These are phyloP conservation scores for Heterobasidion occidentale DNA, from an alignment of 1,284 basidiomycete species.

Conservation along the genomic window DNA sequence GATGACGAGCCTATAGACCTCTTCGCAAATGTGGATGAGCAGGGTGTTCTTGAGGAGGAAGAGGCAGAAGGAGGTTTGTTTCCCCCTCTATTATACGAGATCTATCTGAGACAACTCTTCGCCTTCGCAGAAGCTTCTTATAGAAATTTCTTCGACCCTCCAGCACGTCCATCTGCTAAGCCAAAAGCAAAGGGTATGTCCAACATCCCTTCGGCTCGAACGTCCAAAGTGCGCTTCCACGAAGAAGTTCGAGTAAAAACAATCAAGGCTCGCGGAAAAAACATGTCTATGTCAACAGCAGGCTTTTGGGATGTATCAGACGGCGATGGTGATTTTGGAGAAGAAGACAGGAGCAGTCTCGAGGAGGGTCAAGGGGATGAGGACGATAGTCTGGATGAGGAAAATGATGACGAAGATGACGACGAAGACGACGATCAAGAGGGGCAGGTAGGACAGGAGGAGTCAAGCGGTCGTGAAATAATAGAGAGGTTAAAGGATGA, in stretches of 20 bases:
- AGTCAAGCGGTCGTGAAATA: constrained; percentile 14
- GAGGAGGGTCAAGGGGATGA: constrained; percentile 14
- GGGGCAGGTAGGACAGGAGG: constrained; percentile 6
- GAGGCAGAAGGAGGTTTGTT: constrained; percentile 22
- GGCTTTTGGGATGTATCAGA: constrained; percentile 25
- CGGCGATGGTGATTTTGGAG: constrained; percentile 27
- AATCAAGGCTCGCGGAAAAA: constrained; percentile 62
- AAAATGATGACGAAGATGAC: constrained; percentile 22
- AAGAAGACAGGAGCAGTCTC: constrained; percentile 17
- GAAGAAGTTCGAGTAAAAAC: constrained; percentile 77
- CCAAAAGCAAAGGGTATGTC: constrained; percentile 12
- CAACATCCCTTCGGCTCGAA: constrained; percentile 17
- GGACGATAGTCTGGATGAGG: constrained; percentile 6
- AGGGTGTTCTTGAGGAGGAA: constrained; percentile 31
- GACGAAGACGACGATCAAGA: constrained; percentile 1
- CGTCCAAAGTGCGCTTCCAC: constrained; percentile 61
- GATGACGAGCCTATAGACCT: constrained; percentile 57
- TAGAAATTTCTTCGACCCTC: constrained; percentile 67
- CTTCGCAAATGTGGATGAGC: constrained; percentile 53
- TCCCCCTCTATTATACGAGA: not conserved
- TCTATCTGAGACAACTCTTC: too few relatives aligned
- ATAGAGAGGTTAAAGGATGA: constrained; percentile 61
- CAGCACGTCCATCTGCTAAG: constrained; percentile 21
- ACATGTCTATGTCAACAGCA: constrained; percentile 37
- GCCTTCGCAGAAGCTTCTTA: constrained; percentile 48